Evolutionary conservation across 208 protist species (phyloP), one percentile per base, ranked within the genome.

Genomic region (Balamuthia mandrillaris): DNA sequence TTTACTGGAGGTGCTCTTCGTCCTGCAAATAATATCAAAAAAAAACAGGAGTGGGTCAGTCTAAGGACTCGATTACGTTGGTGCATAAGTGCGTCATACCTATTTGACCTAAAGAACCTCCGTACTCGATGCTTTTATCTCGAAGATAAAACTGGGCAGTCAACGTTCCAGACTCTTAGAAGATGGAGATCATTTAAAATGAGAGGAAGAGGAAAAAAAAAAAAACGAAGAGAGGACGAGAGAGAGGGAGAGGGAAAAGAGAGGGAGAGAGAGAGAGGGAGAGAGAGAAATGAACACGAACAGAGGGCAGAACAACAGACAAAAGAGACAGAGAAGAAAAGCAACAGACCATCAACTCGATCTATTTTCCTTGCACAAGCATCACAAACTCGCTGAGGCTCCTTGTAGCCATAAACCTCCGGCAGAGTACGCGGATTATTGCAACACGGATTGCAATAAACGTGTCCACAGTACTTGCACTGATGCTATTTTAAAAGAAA

Each of bases 81-180:
- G 33, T 0, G 6, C 3, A 2, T n/a, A 3, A 24, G 33, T 27
- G 31, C 35, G 31, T 6, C 3, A 21, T 37, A 78, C 68, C 68
- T 12, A 78, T 78, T 41, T 78, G 45, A 31, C 45, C 27, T 5
- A 56, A 1, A 0, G 27, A n/a, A 9, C 45, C 3, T 18, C 21
- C 37, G 27, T 37, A 78, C 68, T 78, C 37, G 68, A 78, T 58
- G n/a, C 45, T 18, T 47, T 56, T 51, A 35, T 78, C 68, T 10
- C 68, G 68, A 5, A 78, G 42, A 21, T 78, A 78, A 35, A 78
- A 78, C 29, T 78, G 68, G 6, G 68, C 12, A 16, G 68, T 27
- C n/a, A 78, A 31, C 14, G 31, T 18, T 24, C 51, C 3, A 5
- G 42, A 6, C 44, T 78, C 68, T 78, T 10, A 6, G 12, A 44